These are phyloP conservation scores for Jamesozyma jinghongensis DNA, from an alignment of 805 yeast species.

Conservation along the genomic window DNA sequence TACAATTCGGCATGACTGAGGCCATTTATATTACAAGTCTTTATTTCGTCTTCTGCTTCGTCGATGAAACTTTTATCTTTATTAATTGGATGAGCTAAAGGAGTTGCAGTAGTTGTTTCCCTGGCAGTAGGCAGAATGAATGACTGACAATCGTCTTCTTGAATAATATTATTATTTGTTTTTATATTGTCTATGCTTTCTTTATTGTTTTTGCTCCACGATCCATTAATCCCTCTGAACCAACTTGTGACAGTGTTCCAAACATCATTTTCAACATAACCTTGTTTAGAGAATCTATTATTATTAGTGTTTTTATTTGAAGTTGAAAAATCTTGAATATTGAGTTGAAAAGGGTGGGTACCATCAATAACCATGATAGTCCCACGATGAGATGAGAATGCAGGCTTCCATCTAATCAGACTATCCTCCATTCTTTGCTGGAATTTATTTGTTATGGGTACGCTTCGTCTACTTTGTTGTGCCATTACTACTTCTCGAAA, in stretches of 20 bases:
- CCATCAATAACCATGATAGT: conserved; percentile 21
- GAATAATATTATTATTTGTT: not conserved
- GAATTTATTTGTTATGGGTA: conserved; percentile 12
- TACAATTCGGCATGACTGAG: not conserved
- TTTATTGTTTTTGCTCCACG: not conserved
- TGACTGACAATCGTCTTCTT: conserved; percentile 2
- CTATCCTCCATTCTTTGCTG: conserved; percentile 22
- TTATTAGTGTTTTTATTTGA: not conserved
- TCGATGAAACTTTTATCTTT: not conserved
- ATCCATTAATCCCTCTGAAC: not conserved
- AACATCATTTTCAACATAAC: not conserved
- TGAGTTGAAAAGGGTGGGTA: conserved; percentile 23
- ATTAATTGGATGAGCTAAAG: conserved; percentile 1
- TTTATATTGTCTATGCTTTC: not conserved
- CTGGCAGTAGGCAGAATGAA: conserved; percentile 1
- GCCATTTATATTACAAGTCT: not conserved
- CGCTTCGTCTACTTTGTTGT: conserved; percentile 16
- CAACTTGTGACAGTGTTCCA: not conserved
- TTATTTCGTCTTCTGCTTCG: not conserved
- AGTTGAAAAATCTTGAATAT: not conserved
- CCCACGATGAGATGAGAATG: conserved; percentile 18
- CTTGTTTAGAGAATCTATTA: not conserved
- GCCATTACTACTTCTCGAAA: conserved; percentile 23
- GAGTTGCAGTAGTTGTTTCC: conserved; percentile 1
- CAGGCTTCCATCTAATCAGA: conserved; percentile 24